phyloP scores from a whole-genome alignment of 257 asterid species.

The Solanum ahanhuiri region DNA sequence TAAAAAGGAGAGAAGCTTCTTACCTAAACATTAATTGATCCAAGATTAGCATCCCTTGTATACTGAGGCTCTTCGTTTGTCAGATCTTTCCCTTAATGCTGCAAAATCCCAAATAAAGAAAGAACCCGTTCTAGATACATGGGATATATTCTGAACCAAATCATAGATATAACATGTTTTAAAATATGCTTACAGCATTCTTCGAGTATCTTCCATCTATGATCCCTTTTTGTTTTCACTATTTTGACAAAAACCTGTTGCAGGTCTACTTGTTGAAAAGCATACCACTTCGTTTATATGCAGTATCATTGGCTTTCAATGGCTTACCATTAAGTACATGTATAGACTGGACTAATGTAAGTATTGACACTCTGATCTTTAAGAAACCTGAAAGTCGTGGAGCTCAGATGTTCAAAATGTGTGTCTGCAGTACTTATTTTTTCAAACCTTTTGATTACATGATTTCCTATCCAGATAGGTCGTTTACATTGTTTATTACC shows the following conservation, averaged over 20 bases:
- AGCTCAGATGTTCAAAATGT: neutral
- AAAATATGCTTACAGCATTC: neutral
- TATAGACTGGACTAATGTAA: conserved; percentile 77
- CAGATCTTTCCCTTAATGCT: neutral
- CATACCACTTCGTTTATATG: conserved; percentile 60
- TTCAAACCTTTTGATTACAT: neutral
- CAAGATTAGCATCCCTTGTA: neutral
- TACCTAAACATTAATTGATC: neutral
- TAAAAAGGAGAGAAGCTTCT: neutral
- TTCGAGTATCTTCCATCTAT: neutral
- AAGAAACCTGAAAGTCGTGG: neutral
- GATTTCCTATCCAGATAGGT: conserved; percentile 42
- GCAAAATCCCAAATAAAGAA: neutral
- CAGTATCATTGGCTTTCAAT: conserved; percentile 46
- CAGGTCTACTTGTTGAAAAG: conserved; percentile 68
- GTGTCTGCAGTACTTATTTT: neutral
- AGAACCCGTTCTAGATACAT: neutral
- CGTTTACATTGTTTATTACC: conserved; percentile 77
- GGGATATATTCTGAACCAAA: neutral
- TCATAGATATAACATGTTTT: neutral
- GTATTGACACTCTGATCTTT: conserved; percentile 7
- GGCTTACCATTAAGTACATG: conserved; percentile 40
- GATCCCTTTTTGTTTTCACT: neutral
- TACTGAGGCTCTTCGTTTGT: neutral
- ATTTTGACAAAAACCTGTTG: neutral